phyloP scores from a whole-genome alignment of 2,329 filamentous ascomycete genomes.

The Chaetomiaceae sp. region DNA sequence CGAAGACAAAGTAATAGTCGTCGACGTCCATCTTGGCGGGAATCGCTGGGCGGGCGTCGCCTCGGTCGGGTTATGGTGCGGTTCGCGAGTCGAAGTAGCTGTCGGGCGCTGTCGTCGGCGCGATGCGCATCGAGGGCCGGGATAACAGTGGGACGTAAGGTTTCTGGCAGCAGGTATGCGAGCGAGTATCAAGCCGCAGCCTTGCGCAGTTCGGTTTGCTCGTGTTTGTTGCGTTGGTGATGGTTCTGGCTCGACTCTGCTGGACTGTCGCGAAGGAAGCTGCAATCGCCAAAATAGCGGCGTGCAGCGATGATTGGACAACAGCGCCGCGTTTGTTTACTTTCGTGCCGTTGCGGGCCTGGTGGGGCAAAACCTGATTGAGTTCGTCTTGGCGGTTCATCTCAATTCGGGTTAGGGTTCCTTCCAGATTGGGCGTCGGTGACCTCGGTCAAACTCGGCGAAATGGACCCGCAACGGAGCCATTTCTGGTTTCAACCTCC shows the following conservation, averaged over 20 bases:
- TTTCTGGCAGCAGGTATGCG: not conserved
- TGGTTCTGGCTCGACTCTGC: not conserved
- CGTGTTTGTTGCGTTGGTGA: not conserved
- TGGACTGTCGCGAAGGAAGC: conserved; percentile 16
- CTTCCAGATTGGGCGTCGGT: too few species aligned
- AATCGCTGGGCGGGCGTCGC: conserved; percentile 1
- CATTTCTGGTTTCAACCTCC: not conserved
- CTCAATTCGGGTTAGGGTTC: not conserved
- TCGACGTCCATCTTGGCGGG: conserved; percentile 11
- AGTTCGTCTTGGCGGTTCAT: not conserved
- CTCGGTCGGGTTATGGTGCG: not conserved
- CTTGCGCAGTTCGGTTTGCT: not conserved
- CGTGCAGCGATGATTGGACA: conserved; percentile 19
- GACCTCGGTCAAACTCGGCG: too few species aligned
- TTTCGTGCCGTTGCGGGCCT: conserved; percentile 5
- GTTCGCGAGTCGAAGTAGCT: not conserved
- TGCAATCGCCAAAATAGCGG: conserved; percentile 13
- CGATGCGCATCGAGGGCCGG: not conserved
- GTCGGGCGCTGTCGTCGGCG: not conserved
- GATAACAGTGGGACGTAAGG: not conserved
- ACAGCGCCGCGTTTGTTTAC: conserved; percentile 26
- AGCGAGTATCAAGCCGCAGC: not conserved
- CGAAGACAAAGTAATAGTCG: conserved; percentile 43
- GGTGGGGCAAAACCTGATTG: too few species aligned
- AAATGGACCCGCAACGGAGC: too few species aligned